Base-by-base conservation (phyloP, 176 grass and related monocot species). In the Oryza meridionalis region DNA sequence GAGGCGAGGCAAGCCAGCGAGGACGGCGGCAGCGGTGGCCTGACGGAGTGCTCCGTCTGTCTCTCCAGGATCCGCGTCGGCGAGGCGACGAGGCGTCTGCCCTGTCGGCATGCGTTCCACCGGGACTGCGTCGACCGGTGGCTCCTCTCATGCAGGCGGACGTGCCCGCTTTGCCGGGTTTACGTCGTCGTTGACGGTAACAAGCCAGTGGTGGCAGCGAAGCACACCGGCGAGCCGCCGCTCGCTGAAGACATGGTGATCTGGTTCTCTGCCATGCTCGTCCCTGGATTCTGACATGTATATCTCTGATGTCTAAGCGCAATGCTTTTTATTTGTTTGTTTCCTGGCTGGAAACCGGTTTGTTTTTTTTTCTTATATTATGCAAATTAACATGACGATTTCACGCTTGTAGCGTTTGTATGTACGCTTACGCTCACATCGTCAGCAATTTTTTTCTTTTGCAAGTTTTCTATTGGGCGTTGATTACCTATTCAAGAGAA, bases 241-340 rank as follows among this genome's bases (percentile, higher is more conserved):
- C 65, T 86, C 12, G 80, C 69, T 73, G 87, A 94, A 17, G 90
- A 94, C 80, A 29, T 94, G 17, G 87, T 90, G 4, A 90, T 94
- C 51, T 92, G 92, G 92, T 94, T 94, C 83, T 94, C 90, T 16
- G 53, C 87, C 45, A 82, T 94, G 81, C 84, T 94, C 50, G 92
- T 92, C 33, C 90, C 92, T 6, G 92, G 90, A n/a, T 94, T 94
- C 82, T 94, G 88, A 94, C 68, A 9, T 49, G 6, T 17, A 37
- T 37, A 37, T 37, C 3, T 53, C 26, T 35, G 44, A 50, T 55
- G 63, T 46, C 11, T 67, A 12, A 33, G 62, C 1, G 1, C 3
- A 65, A 26, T 15, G 3, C 7, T 47, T 27, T 27, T 64, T 22
- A 2, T 2, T 5, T 73, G 9, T 58, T 11, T 25, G 7, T 17